Conservation (phyloP, 805 yeast genomes). For the Candida boleticola region DNA sequence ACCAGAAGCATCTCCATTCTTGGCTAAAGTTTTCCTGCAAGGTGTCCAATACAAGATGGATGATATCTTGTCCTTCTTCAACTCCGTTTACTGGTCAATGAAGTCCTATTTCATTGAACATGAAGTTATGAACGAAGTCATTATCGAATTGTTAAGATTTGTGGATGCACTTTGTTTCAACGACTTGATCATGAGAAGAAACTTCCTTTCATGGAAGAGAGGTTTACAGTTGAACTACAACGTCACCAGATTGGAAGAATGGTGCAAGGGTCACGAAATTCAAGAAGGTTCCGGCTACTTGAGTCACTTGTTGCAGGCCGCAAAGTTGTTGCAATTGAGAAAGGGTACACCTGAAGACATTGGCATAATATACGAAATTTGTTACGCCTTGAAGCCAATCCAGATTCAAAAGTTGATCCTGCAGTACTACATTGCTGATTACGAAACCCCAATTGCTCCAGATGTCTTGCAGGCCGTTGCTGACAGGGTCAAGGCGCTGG, state of each 20-base stretch:
- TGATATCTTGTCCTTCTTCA: constrained; percentile 85
- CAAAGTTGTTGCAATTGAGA: constrained; percentile 87
- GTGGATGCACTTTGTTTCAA: constrained; percentile 94
- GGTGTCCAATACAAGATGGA: constrained; percentile 86
- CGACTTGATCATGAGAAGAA: constrained; percentile 91
- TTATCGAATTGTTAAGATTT: constrained; percentile 76
- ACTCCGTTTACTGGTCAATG: constrained; percentile 90
- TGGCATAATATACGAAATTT: constrained; percentile 88
- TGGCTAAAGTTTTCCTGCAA: constrained; percentile 76
- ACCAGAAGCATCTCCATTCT: constrained; percentile 75
- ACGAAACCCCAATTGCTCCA: constrained; percentile 87
- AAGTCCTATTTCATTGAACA: constrained; percentile 84
- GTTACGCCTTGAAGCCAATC: constrained; percentile 90
- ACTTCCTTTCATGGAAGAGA: constrained; percentile 95
- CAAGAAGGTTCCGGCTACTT: constrained; percentile 83
- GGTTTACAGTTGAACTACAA: constrained; percentile 95
- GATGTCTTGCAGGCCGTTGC: constrained; percentile 80
- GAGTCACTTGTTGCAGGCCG: constrained; percentile 86
- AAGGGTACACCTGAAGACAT: constrained; percentile 88
- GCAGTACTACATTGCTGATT: constrained; percentile 88
- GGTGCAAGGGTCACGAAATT: constrained; percentile 94
- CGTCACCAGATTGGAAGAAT: constrained; percentile 93
- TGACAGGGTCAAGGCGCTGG: constrained; percentile 63
- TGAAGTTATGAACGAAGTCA: constrained; percentile 79
- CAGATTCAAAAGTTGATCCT: constrained; percentile 91